Conservation (phyloP, 768 basidiomycete species). For the Aureoboletus auriporus region DNA sequence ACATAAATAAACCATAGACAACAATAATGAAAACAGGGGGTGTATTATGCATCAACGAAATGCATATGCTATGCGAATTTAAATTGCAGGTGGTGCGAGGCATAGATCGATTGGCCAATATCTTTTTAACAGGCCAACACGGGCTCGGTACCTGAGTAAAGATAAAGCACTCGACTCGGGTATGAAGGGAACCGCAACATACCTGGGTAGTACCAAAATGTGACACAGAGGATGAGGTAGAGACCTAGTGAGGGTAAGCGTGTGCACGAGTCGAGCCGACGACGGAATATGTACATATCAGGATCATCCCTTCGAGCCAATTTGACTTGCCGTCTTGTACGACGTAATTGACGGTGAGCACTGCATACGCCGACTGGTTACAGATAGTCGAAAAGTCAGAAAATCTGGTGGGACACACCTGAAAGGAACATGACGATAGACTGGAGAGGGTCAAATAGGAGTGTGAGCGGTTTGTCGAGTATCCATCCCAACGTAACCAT, state of each 20-base stretch:
- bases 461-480: slow-evolving; percentile 70
- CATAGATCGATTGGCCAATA: not conserved
- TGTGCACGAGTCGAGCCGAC: not conserved
- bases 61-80: not conserved
- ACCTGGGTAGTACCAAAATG: slow-evolving; percentile 54
- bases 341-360: slow-evolving; percentile 81
- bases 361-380: slow-evolving; percentile 28
- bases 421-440: slow-evolving; percentile 35
- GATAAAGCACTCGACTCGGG: too few species aligned
- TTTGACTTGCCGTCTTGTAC: slow-evolving; percentile 86
- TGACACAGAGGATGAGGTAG: slow-evolving; percentile 53
- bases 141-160: not conserved
- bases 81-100: too few species aligned
- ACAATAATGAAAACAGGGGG: not conserved
- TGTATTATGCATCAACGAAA: not conserved
- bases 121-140: not conserved
- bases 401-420: slow-evolving; percentile 13
- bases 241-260: slow-evolving; percentile 31
- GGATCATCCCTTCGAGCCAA: slow-evolving; percentile 82
- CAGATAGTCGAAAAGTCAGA: not conserved
- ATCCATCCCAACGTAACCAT: slow-evolving; percentile 81
- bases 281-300: slow-evolving; percentile 47
- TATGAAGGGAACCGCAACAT: slow-evolving; percentile 2
- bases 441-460: slow-evolving; percentile 87
- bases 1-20: too few species aligned